Percentiles rank a stretch among this genome's conserved stretches.
Evolutionary conservation across 2,329 filamentous ascomycete genomes (phyloP).

Genomic region (Colletotrichum somersetense): DNA sequence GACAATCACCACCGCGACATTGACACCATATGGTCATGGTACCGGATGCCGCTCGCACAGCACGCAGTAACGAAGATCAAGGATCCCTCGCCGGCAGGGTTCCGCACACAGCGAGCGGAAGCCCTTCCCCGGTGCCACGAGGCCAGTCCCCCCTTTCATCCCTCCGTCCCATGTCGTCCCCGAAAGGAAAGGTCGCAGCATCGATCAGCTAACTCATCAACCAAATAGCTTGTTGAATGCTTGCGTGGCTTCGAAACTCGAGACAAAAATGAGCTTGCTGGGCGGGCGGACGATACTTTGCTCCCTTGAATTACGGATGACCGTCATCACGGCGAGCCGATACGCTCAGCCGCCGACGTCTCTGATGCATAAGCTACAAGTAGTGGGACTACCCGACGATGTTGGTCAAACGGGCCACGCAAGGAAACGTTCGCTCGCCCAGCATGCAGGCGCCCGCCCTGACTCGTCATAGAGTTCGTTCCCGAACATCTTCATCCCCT

Average conservation of each 20-base stretch:
- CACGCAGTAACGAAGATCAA: slow-evolving; percentile 1
- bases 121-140: slow-evolving; percentile 42
- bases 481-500: slow-evolving; percentile 37
- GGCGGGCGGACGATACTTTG: not conserved
- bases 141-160: slow-evolving; percentile 19
- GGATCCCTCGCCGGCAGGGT: slow-evolving; percentile 4
- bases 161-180: slow-evolving; percentile 35
- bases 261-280: slow-evolving; percentile 5
- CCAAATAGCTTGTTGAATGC: slow-evolving; percentile 11
- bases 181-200: slow-evolving; percentile 20
- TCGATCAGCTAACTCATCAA: slow-evolving; percentile 3
- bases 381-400: not conserved
- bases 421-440: slow-evolving; percentile 31
- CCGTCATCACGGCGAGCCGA: not conserved
- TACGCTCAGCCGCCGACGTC: not conserved
- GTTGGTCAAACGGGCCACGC: slow-evolving; percentile 17
- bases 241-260: slow-evolving; percentile 8
- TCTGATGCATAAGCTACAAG: not conserved
- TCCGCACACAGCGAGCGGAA: slow-evolving; percentile 31
- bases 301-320: not conserved
- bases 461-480: slow-evolving; percentile 37
- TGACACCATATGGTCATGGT: slow-evolving; percentile 3
- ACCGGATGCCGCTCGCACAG: not conserved
- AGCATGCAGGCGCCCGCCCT: slow-evolving; percentile 22
- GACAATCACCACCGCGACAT: slow-evolving; percentile 8